phyloP scores from a whole-genome alignment of 2,329 filamentous ascomycete species.

The Aspergillus sp. region DNA sequence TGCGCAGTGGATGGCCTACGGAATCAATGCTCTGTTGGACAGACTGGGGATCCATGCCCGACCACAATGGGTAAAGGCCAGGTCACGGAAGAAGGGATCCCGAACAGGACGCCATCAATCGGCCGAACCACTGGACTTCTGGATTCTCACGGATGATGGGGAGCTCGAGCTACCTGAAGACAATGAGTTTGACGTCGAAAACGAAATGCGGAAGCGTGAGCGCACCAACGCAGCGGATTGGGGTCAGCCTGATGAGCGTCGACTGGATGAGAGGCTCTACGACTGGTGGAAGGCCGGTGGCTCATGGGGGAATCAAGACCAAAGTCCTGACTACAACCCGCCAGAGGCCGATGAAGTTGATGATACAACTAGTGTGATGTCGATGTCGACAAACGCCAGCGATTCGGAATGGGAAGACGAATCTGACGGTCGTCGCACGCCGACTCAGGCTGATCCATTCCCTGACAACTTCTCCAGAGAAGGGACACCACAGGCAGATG shows the following conservation, averaged over 20 bases:
- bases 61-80: slow-evolving; percentile 55
- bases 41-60: slow-evolving; percentile 55
- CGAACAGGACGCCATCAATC: slow-evolving; percentile 7
- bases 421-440: slow-evolving; percentile 55
- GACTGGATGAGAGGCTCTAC: slow-evolving; percentile 69
- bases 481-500: slow-evolving; percentile 53
- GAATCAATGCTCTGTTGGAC: slow-evolving; percentile 49
- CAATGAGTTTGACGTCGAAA: slow-evolving; percentile 71
- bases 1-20: slow-evolving; percentile 51
- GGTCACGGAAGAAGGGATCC: slow-evolving; percentile 17
- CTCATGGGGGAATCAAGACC: slow-evolving; percentile 76
- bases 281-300: slow-evolving; percentile 76
- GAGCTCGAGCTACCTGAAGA: slow-evolving; percentile 51
- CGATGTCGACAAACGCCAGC: slow-evolving; percentile 47
- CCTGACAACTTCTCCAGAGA: slow-evolving; percentile 40
- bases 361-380: slow-evolving; percentile 76
- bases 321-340: slow-evolving; percentile 69
- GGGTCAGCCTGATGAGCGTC: slow-evolving; percentile 52
- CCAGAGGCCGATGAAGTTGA: slow-evolving; percentile 48
- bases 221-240: slow-evolving; percentile 35
- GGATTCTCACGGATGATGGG: slow-evolving; percentile 48
- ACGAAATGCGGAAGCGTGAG: slow-evolving; percentile 62
- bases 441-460: slow-evolving; percentile 61
- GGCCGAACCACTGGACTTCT: slow-evolving; percentile 43
- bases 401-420: slow-evolving; percentile 46